A percentile compares a stretch with the other conserved stretches of the same genome.
Conservation (phyloP, 2,329 filamentous ascomycete genomes). For the Daldinia sp. region DNA sequence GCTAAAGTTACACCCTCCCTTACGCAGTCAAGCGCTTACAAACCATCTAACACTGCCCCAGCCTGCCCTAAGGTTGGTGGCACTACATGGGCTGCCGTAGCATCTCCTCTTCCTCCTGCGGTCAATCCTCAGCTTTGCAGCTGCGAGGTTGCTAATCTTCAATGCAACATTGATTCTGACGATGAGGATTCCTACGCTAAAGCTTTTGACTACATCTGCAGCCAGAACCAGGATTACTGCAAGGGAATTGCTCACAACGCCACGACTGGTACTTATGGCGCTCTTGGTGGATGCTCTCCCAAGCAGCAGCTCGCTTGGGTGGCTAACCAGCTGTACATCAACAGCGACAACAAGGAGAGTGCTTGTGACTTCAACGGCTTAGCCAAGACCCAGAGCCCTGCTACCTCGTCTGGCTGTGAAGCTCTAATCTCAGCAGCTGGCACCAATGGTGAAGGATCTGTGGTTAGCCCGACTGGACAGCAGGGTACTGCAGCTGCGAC, state of each 20-base stretch:
- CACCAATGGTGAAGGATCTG: constrained; percentile 64
- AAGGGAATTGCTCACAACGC: constrained; percentile 73
- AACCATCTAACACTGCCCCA: constrained; percentile 73
- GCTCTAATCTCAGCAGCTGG: constrained; percentile 69
- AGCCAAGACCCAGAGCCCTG: constrained; percentile 61
- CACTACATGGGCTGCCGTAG: constrained; percentile 72
- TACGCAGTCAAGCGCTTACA: constrained; percentile 74
- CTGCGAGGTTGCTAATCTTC: constrained; percentile 82
- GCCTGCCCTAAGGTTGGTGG: constrained; percentile 73
- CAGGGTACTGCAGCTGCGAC: constrained; percentile 50
- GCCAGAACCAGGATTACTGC: constrained; percentile 63
- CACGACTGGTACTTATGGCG: constrained; percentile 74
- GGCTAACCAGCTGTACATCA: constrained; percentile 74
- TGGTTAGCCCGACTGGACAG: constrained; percentile 56
- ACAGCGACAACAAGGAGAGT: constrained; percentile 59
- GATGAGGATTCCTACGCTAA: constrained; percentile 66
- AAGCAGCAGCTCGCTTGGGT: constrained; percentile 77
- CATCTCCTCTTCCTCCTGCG: constrained; percentile 76
- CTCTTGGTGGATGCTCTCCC: constrained; percentile 78
- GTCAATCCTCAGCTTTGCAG: constrained; percentile 81
- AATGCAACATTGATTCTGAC: constrained; percentile 70
- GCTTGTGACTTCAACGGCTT: constrained; percentile 78
- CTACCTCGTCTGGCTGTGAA: constrained; percentile 62
- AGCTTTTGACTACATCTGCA: constrained; percentile 81
- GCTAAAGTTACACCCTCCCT: constrained; percentile 71